phyloP scores from a whole-genome alignment of 768 basidiomycete genomes.

The Mycena maculata region DNA sequence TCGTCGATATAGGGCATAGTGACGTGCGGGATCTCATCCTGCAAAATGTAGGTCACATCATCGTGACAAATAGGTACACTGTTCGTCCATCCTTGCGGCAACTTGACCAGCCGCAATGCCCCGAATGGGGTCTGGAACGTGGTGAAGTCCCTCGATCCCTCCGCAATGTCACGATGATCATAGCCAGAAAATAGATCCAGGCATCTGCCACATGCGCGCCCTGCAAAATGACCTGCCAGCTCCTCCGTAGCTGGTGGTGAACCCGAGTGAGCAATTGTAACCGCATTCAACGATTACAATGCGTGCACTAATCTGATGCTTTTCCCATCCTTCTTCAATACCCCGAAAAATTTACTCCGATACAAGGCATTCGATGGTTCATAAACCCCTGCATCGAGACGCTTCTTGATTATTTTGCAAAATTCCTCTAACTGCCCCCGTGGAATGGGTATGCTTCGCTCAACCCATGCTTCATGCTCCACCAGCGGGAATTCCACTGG shows the following conservation, averaged over 20 bases:
- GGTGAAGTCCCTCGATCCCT: conserved; percentile 42
- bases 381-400: conserved; percentile 30
- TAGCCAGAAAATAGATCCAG: conserved; percentile 41
- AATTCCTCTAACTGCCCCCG: conserved; percentile 31
- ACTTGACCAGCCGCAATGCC: conserved; percentile 30
- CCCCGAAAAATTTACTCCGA: conserved; percentile 47
- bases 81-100: conserved; percentile 49
- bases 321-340: conserved; percentile 39
- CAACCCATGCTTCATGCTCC: conserved; percentile 39
- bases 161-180: conserved; percentile 40
- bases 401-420: conserved; percentile 30
- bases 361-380: conserved; percentile 35
- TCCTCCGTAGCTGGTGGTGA: conserved; percentile 35
- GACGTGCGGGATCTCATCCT: conserved; percentile 42
- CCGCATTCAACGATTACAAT: conserved; percentile 41
- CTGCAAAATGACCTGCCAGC: conserved; percentile 30
- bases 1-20: conserved; percentile 46
- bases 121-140: conserved; percentile 44
- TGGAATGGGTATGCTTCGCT: conserved; percentile 31
- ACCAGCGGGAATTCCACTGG: conserved; percentile 39
- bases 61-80: conserved; percentile 45
- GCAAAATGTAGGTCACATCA: conserved; percentile 41
- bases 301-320: conserved; percentile 40
- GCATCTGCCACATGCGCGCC: conserved; percentile 32
- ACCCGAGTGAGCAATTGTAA: conserved; percentile 37